Base-by-base conservation (phyloP, 2,329 filamentous ascomycete genomes). In the Calonectria hawksworthii region DNA sequence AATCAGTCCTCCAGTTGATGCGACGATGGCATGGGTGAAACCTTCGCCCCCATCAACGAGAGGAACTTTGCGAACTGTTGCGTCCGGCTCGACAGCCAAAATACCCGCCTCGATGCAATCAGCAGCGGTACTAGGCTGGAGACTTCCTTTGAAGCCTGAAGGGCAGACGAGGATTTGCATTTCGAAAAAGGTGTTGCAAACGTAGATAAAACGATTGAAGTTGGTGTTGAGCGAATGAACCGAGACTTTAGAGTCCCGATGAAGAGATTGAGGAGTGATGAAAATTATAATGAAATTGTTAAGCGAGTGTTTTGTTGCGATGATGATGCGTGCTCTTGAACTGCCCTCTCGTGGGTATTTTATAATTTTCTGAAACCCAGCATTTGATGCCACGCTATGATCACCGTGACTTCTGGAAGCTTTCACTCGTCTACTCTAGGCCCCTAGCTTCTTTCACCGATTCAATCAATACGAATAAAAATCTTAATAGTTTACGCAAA, bases 31-130 rank as follows among this genome's bases (percentile, higher is more conserved):
- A 9, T 83, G 82, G 23, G 86, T 87, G 77, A 90, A 90, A 4
- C 89, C 88, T 73, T 90, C 89, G 68, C 89, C 89, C 3, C 89
- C 89, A 76, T 90, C 89, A 4, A 89, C 87, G 11, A 91, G 82
- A 14, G 89, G 89, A 4, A 88, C 85, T 77, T 90, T 90, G 65
- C 82, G 85, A 50, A 90, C 79, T 1, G 82, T 77, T 21, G 87
- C 86, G 50, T 84, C 81, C n/a, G 85, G 85, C 4, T 88, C 76
- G 2, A 88, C 87, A 21, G 85, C 85, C 0, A 86, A 82, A 28
- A 90, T 85, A 2, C 88, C 89, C 5, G 82, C 82, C 76, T 89
- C 87, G 70, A 90, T 90, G 70, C 88, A 89, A 71, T 88, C 84
- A 0, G 89, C 88, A 1, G 88, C 88, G n/a, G 84, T 82, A 18